These are phyloP conservation scores for Trichomonas gallinae DNA, from an alignment of 208 protist species.

Conservation along the genomic window DNA sequence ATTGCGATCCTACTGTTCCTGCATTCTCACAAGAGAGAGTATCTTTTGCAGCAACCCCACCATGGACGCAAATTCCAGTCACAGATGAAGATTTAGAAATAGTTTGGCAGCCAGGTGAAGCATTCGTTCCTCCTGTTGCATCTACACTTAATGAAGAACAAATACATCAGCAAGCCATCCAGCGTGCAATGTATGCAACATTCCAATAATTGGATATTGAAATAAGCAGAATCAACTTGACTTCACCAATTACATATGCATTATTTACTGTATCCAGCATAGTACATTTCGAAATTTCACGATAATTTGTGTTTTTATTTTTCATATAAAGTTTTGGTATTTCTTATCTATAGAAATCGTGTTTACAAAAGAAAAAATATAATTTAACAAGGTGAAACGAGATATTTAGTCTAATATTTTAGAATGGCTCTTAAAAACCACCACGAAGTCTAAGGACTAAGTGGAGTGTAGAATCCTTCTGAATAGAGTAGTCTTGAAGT, in stretches of 20 bases:
- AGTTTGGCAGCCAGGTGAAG: not conserved
- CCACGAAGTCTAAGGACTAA: not conserved
- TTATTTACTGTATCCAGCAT: too few species aligned
- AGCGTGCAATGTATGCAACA: not conserved
- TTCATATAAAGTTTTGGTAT: too few species aligned
- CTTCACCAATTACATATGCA: too few species aligned
- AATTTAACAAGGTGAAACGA: too few species aligned
- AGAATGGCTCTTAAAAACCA: too few species aligned
- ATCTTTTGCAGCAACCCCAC: not conserved
- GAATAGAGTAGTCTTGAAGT: too few species aligned
- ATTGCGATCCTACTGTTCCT: not conserved
- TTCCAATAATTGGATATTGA: not conserved
- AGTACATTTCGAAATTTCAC: too few species aligned
- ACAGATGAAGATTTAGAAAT: not conserved
- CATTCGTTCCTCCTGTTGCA: not conserved
- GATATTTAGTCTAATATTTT: too few species aligned
- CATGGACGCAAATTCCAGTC: not conserved
- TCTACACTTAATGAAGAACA: not conserved
- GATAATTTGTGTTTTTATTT: too few species aligned
- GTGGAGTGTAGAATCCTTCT: not conserved
- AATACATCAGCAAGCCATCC: not conserved
- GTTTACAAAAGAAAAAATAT: too few species aligned
- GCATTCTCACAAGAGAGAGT: not conserved
- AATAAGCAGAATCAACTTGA: too few species aligned
- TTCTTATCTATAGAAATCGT: too few species aligned